These are phyloP conservation scores for Podospora pseudocomata DNA, from an alignment of 495 filamentous ascomycete genomes.

Conservation along the genomic window DNA sequence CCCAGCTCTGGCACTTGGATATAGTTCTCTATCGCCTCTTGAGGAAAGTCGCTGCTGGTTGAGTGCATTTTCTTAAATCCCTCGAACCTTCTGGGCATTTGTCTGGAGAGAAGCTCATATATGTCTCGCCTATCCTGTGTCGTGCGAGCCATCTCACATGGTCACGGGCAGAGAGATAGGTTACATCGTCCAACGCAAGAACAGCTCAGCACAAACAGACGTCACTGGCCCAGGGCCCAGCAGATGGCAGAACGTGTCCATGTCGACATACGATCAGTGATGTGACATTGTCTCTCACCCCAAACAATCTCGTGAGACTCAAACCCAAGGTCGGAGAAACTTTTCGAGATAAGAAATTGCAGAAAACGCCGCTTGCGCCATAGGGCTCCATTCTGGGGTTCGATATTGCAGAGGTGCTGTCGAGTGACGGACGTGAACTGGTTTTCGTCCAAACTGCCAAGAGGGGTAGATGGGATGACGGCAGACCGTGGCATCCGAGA, in stretches of 20 bases:
- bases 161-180: neutral
- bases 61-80: neutral
- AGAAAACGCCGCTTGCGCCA: conserved; percentile 7
- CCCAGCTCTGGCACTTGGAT: too few species aligned
- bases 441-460: conserved; percentile 4
- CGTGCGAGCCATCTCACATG: neutral
- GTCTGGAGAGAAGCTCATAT: neutral
- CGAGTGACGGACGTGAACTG: neutral
- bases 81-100: neutral
- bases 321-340: neutral
- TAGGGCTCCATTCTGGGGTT: neutral
- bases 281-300: neutral
- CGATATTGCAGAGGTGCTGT: neutral
- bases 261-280: neutral
- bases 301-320: neutral
- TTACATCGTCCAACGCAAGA: conserved; percentile 1
- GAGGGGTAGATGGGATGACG: conserved; percentile 6
- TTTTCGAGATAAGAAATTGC: neutral
- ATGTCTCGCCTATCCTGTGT: neutral
- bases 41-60: too few species aligned
- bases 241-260: neutral
- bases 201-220: neutral
- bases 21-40: too few species aligned
- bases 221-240: neutral
- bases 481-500: neutral